Base-by-base conservation (phyloP, 2,329 filamentous ascomycete species). In the Gaeumannomyces tritici region DNA sequence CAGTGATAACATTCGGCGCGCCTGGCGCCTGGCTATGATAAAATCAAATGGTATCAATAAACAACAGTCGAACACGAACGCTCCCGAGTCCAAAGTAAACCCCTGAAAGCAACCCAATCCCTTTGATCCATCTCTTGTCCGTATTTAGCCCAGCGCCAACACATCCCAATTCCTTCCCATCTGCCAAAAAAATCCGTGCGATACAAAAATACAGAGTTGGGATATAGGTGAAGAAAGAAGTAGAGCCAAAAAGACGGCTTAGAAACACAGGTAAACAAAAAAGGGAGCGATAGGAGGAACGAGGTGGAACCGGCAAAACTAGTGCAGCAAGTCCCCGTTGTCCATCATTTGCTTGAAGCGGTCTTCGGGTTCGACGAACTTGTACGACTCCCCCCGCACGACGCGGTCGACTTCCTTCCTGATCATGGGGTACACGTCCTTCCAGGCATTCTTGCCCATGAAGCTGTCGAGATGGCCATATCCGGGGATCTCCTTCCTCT, bases 391-490 rank as follows among this genome's bases (percentile, higher is more conserved):
- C 0, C 77, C 78, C 6, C 78, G 70, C 4, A 76, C 73, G 0
- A 85, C 80, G 12, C 80, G 76, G 66, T 85, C 82, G 1, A 85
- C 74, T 70, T 84, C 80, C 67, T 81, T 77, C 33, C 79, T 70
- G 11, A 87, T 75, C 60, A 82, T 76, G 0, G 83, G 83, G 67
- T 80, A 87, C 31, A 87, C 81, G 68, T 87, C 84, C 69, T 75
- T 79, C 76, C 80, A 84, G 3, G 83, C 81, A 62, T 82, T 79
- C 56, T 80, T 76, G 4, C 84, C 83, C 81, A 86, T 86, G 82
- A 82, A 86, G 68, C 80, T 81, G 73, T 87, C 84, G 54, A 86
- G 71, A 69, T 87, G 83, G 3, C 83, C 83, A 68, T 86, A 86
- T 18, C 81, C 81, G 1, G 79, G 78, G 6, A 87, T 76, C 4